Evolutionary conservation across 768 basidiomycete genomes (phyloP).

Genomic region (Punctularia strigosozonata): DNA sequence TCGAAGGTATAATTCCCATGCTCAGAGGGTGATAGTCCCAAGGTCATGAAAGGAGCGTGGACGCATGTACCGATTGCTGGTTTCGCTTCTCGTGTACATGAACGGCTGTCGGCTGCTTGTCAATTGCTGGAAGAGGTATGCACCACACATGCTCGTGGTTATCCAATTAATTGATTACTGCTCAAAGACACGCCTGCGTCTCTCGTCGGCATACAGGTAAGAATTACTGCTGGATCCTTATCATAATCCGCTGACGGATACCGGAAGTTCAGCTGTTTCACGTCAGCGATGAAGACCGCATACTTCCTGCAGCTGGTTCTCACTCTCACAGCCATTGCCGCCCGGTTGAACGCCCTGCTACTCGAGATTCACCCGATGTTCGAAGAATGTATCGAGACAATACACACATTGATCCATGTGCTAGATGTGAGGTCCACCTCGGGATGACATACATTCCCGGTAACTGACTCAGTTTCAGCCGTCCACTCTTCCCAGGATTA

Average conservation of each 20-base stretch:
- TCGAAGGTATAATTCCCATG: not conserved
- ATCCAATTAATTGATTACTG: not conserved
- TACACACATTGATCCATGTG: slow-evolving; percentile 16
- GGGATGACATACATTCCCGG: no score
- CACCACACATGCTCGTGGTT: not conserved
- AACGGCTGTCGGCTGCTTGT: slow-evolving; percentile 23
- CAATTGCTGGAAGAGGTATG: slow-evolving; percentile 37
- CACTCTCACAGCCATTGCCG: slow-evolving; percentile 46
- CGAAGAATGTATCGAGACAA: slow-evolving; percentile 14
- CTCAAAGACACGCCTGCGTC: slow-evolving; percentile 32
- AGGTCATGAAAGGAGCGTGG: slow-evolving; percentile 51
- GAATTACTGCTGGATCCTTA: slow-evolving; percentile 12
- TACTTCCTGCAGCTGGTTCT: slow-evolving; percentile 65
- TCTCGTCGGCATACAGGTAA: slow-evolving; percentile 44
- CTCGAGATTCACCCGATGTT: slow-evolving; percentile 31
- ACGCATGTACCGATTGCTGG: slow-evolving; percentile 37
- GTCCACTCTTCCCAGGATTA: not conserved
- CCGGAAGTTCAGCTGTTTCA: slow-evolving; percentile 36
- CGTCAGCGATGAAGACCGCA: slow-evolving; percentile 54
- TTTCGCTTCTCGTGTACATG: slow-evolving; percentile 21
- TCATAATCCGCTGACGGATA: slow-evolving; percentile 1
- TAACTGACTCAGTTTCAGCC: no score
- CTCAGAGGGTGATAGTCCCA: slow-evolving; percentile 26
- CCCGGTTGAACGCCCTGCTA: slow-evolving; percentile 38
- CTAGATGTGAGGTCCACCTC: slow-evolving; percentile 27